phyloP scores from a whole-genome alignment of 148 eudicot genomes.

The Dianthus caryophyllus region DNA sequence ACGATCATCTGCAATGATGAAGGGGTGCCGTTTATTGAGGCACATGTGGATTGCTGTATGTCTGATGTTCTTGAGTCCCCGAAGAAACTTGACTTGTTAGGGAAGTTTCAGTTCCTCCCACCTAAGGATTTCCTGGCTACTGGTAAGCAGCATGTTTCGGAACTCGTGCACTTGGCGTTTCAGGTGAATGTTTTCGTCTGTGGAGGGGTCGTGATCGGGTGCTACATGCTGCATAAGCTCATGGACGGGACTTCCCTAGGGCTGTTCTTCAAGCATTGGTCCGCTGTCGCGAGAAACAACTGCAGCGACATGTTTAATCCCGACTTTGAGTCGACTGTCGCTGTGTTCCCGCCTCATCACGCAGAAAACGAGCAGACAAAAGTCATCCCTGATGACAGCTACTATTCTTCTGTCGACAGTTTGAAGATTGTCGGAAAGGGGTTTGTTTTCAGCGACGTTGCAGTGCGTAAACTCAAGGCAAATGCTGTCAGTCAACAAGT shows the following conservation, averaged over 20 bases:
- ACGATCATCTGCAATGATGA: conserved; percentile 9
- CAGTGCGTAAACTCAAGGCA: not conserved
- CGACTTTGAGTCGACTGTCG: conserved; percentile 10
- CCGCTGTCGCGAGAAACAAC: not conserved
- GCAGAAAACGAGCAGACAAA: not conserved
- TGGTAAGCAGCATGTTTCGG: conserved; percentile 3
- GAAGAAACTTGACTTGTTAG: conserved; percentile 2
- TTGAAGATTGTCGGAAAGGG: conserved; percentile 1
- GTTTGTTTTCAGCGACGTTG: not conserved
- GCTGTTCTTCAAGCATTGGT: conserved; percentile 7
- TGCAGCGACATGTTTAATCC: not conserved
- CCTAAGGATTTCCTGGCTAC: not conserved
- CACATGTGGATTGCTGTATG: conserved; percentile 14
- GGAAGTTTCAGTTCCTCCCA: conserved; percentile 11
- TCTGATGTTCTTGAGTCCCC: not conserved
- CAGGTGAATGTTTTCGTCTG: conserved; percentile 17
- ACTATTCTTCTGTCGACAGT: not conserved
- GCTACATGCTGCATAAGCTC: conserved; percentile 15
- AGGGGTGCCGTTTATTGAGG: conserved; percentile 3
- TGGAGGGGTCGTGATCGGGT: conserved; percentile 18
- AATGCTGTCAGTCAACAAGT: not conserved
- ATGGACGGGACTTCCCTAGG: conserved; percentile 13
- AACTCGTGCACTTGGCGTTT: conserved; percentile 8
- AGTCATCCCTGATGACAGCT: not conserved
- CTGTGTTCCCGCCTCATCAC: conserved; percentile 9